Conservation (phyloP, 805 yeast genomes). For the Maudiozyma turicensis region DNA sequence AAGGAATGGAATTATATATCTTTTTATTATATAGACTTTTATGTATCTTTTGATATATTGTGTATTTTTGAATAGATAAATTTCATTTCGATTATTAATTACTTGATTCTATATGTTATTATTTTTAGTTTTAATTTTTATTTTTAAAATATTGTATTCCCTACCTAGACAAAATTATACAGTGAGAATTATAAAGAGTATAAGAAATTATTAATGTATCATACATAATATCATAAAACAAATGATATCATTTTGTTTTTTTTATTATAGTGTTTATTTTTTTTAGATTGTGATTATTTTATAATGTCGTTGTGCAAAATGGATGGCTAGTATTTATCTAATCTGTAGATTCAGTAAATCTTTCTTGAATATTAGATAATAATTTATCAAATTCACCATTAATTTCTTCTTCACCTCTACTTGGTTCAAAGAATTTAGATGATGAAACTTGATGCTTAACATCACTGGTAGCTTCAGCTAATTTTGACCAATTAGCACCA, state of each 20-base stretch:
- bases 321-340: slow-evolving; percentile 20
- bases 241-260: not conserved
- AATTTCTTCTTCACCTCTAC: slow-evolving; percentile 75
- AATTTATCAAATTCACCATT: slow-evolving; percentile 69
- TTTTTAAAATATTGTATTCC: too few relatives aligned
- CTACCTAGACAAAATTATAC: too few relatives aligned
- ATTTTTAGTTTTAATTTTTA: too few relatives aligned
- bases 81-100: too few relatives aligned
- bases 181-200: too few relatives aligned
- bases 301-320: not conserved
- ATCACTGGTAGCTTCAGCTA: slow-evolving; percentile 80
- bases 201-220: too few relatives aligned
- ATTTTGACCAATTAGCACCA: slow-evolving; percentile 92
- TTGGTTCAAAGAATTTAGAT: slow-evolving; percentile 92
- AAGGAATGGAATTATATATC: too few relatives aligned
- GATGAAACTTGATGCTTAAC: slow-evolving; percentile 90
- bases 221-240: not conserved
- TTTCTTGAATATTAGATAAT: slow-evolving; percentile 66
- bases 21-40: too few relatives aligned
- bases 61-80: too few relatives aligned
- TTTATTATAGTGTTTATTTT: not conserved
- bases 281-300: not conserved
- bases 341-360: slow-evolving; percentile 93
- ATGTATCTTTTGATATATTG: too few relatives aligned
- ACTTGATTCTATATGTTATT: too few relatives aligned